A percentile compares a stretch with the other conserved stretches of the same genome.
Conservation (phyloP, 1,284 basidiomycete genomes). For the Cryptococcus amylolentus region DNA sequence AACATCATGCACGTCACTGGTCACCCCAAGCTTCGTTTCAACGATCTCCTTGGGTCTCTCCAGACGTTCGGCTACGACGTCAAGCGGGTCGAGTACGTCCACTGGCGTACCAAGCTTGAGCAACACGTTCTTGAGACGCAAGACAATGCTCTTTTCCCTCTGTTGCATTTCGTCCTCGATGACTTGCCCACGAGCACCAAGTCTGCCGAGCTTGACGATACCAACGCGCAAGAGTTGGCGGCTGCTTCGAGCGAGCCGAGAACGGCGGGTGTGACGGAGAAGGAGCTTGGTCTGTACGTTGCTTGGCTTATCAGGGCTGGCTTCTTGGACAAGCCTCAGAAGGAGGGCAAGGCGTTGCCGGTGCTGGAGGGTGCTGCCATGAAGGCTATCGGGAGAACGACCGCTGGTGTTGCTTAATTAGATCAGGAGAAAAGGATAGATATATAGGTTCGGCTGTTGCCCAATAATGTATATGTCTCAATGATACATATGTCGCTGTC, state of each 20-base stretch:
- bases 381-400: constrained; percentile 49
- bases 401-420: constrained; percentile 27
- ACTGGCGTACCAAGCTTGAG: constrained; percentile 89
- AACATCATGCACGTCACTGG: constrained; percentile 86
- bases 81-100: constrained; percentile 77
- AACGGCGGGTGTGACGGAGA: constrained; percentile 69
- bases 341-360: constrained; percentile 42
- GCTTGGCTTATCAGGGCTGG: constrained; percentile 86
- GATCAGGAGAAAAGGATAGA: neutral
- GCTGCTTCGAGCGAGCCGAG: constrained; percentile 52
- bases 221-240: constrained; percentile 70
- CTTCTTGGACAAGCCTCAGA: constrained; percentile 68
- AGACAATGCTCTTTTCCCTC: constrained; percentile 95
- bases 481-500: too few species aligned
- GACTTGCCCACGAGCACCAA: constrained; percentile 96
- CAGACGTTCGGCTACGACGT: constrained; percentile 76
- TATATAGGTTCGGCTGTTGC: neutral
- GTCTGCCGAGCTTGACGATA: constrained; percentile 84
- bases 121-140: constrained; percentile 89
- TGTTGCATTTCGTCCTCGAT: constrained; percentile 95
- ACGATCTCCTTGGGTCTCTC: constrained; percentile 75
- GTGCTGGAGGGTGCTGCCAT: constrained; percentile 43
- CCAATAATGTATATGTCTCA: too few species aligned
- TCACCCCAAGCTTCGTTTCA: constrained; percentile 83
- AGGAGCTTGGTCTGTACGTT: constrained; percentile 82